phyloP scores from a whole-genome alignment of 2,329 filamentous ascomycete genomes.

The Septoria linicola region DNA sequence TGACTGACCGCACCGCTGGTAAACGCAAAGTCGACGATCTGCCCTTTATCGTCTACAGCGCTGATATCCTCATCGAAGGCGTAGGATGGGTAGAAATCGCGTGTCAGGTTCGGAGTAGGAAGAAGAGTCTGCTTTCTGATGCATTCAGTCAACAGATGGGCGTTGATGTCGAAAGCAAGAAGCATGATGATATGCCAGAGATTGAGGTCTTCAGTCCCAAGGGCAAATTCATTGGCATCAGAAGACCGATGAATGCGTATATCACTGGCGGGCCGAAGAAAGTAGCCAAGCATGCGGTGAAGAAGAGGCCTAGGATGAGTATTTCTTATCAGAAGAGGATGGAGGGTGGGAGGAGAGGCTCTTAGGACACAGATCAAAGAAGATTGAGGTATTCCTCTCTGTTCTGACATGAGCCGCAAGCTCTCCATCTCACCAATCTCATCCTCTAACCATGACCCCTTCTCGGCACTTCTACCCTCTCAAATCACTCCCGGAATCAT shows the following conservation, averaged over 20 bases:
- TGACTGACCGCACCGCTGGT: conserved; percentile 61
- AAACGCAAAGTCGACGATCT: conserved; percentile 65
- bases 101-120: conserved; percentile 65
- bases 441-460: too few species aligned
- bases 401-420: too few species aligned
- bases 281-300: conserved; percentile 50
- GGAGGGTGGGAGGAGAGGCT: conserved; percentile 46
- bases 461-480: too few species aligned
- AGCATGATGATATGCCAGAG: conserved; percentile 53
- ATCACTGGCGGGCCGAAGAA: conserved; percentile 57
- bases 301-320: conserved; percentile 62
- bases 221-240: conserved; percentile 71
- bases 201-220: conserved; percentile 84
- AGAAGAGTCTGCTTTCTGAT: conserved; percentile 25
- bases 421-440: too few species aligned
- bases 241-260: conserved; percentile 71
- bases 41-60: conserved; percentile 75
- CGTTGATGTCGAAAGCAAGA: conserved; percentile 17
- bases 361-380: too few species aligned
- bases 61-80: conserved; percentile 87
- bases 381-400: too few species aligned
- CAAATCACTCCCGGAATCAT: conserved; percentile 77
- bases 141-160: conserved; percentile 27
- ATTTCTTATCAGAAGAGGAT: conserved; percentile 46
- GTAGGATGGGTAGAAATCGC: conserved; percentile 90